Evolutionary conservation across 176 grass and related monocot species (phyloP), one percentile per base, ranked within the genome.

Genomic region (Tillandsia leiboldiana): DNA sequence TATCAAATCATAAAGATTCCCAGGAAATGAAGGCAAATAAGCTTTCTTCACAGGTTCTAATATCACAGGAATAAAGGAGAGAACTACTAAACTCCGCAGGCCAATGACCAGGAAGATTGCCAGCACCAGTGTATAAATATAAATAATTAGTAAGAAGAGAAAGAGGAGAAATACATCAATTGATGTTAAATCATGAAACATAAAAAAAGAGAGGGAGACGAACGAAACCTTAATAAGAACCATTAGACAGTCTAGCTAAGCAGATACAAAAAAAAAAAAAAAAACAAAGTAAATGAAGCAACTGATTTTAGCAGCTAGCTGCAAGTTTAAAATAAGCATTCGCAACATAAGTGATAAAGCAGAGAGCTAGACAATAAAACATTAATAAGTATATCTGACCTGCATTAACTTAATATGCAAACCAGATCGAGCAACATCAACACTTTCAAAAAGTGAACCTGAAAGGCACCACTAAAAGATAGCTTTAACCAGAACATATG

Each of bases 341-440:
- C 8, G 63, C 20, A 65, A 10, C 11, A 1, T 65, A 65, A 28
- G 12, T 65, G 48, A 13, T n/a, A 33, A 65, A 42, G 33, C 5
- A 7, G 33, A 42, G 4, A 42, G 33, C 24, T 26, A 57, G 7
- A 33, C 71, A 6, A 57, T 20, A 66, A 79, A 58, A 12, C n/a
- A 72, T 69, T 65, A 1, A 76, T 8, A 76, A 22, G 26, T 3
- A 75, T 12, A 78, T 70, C 67, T 80, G 51, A 91, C 85, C 92
- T 92, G 89, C 93, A 97, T 97, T 48, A 97, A 73, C 66, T 97
- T 97, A 56, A 97, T 87, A 78, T 33, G 81, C 62, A 97, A 59
- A 74, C 77, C 76, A 75, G 65, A 78, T 79, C 53, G 85, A 53
- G 79, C 84, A 87, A 61, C 73, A 26, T 92, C 86, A 51, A 80